These are phyloP conservation scores for Colletotrichum agaves DNA, from an alignment of 2,329 filamentous ascomycete genomes.

Conservation along the genomic window DNA sequence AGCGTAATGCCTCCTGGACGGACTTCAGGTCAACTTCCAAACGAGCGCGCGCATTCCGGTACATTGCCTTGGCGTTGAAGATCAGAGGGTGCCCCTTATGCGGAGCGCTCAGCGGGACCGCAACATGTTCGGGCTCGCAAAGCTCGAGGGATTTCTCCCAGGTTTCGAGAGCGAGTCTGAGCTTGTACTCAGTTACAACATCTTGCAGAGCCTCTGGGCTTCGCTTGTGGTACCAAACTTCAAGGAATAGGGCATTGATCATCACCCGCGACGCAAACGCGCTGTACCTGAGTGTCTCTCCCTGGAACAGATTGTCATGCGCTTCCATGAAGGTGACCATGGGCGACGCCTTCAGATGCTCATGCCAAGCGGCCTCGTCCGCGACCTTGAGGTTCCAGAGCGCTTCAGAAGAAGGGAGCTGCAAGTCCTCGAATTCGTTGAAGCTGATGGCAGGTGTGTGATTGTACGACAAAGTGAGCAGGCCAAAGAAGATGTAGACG, in stretches of 20 bases:
- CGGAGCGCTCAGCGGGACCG: conserved; percentile 90
- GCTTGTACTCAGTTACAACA: conserved; percentile 97
- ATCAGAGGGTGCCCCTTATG: conserved; percentile 96
- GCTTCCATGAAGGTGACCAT: conserved; percentile 91
- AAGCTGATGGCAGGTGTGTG: conserved; percentile 98
- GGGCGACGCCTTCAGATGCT: conserved; percentile 76
- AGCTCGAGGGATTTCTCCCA: conserved; percentile 97
- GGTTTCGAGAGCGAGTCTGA: conserved; percentile 94
- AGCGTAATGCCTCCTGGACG: conserved; percentile 94
- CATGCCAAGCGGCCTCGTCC: conserved; percentile 86
- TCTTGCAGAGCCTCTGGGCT: conserved; percentile 98
- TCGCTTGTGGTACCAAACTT: conserved; percentile 99
- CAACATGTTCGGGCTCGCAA: conserved; percentile 89
- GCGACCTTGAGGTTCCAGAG: conserved; percentile 88
- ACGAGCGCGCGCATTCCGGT: conserved; percentile 90
- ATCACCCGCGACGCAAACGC: conserved; percentile 97
- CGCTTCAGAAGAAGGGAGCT: conserved; percentile 91
- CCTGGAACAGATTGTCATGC: conserved; percentile 95
- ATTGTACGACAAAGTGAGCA: conserved; percentile 95
- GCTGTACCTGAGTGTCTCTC: conserved; percentile 89
- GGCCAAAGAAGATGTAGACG: conserved; percentile 98
- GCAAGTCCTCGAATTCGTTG: conserved; percentile 95
- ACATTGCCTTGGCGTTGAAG: conserved; percentile 98
- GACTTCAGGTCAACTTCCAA: conserved; percentile 95
- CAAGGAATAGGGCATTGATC: conserved; percentile 98